Evolutionary conservation across 306 rosid species (phyloP).

Genomic region (Boehmeria nivea): DNA sequence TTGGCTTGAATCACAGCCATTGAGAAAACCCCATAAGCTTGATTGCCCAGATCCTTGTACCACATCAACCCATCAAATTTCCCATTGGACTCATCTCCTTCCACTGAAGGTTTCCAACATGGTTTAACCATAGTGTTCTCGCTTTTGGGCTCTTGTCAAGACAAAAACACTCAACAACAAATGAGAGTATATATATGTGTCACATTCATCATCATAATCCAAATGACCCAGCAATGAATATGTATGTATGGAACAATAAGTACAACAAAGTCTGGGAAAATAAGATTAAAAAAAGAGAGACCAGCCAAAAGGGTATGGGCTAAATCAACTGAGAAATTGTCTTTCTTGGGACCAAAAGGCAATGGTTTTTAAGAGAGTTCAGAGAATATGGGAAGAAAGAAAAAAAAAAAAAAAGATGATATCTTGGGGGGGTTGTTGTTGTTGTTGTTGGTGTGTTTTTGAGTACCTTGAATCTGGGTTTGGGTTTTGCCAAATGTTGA

Average conservation of each 20-base stretch:
- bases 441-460: no score
- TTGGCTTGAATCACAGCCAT: slow-evolving; percentile 91
- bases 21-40: slow-evolving; percentile 71
- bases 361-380: slow-evolving; percentile 47
- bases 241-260: no score
- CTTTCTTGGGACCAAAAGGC: slow-evolving; percentile 48
- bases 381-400: slow-evolving; percentile 49
- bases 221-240: no score
- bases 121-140: slow-evolving; percentile 44
- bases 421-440: slow-evolving; percentile 31
- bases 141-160: background rate
- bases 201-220: slow-evolving; percentile 30
- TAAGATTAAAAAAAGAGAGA: no score
- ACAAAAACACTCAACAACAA: slow-evolving; percentile 4
- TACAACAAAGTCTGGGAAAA: no score
- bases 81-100: slow-evolving; percentile 34
- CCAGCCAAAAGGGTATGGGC: slow-evolving; percentile 63
- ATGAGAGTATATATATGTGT: background rate
- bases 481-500: no score
- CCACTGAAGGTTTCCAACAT: slow-evolving; percentile 57
- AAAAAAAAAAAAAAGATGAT: background rate
- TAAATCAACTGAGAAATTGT: slow-evolving; percentile 41
- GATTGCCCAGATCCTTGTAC: slow-evolving; percentile 78
- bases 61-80: slow-evolving; percentile 61
- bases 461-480: slow-evolving; percentile 61